Conservation (phyloP, 106 monocot species). For the Phalaenopsis equestris region DNA sequence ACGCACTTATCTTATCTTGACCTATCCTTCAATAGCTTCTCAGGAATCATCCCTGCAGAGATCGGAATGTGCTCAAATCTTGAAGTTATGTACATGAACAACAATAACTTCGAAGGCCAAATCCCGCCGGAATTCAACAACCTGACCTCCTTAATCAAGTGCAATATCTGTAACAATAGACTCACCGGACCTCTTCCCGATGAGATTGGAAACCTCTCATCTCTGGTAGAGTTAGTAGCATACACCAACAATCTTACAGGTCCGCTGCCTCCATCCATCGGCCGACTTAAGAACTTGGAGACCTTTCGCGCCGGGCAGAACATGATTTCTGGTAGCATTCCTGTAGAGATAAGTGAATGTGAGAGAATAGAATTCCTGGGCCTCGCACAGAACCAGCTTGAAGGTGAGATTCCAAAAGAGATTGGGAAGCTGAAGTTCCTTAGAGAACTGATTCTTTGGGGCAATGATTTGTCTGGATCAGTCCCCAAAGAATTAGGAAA, state of each 20-base stretch:
- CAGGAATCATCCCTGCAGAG: conserved; percentile 62
- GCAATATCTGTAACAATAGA: conserved; percentile 73
- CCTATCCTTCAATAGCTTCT: conserved; percentile 66
- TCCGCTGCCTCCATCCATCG: conserved; percentile 53
- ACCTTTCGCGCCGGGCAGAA: conserved; percentile 71
- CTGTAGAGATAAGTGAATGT: conserved; percentile 66
- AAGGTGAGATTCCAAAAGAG: conserved; percentile 57
- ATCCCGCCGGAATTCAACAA: conserved; percentile 66
- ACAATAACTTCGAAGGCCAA: conserved; percentile 63
- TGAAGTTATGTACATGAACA: conserved; percentile 40
- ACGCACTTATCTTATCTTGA: conserved; percentile 48
- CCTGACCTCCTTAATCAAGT: conserved; percentile 28
- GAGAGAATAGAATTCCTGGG: conserved; percentile 46
- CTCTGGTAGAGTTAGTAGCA: conserved; percentile 50
- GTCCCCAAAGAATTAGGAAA: conserved; percentile 74
- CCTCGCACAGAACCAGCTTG: conserved; percentile 79
- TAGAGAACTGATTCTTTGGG: conserved; percentile 58
- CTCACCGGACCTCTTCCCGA: conserved; percentile 63
- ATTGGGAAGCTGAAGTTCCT: conserved; percentile 45
- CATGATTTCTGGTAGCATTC: conserved; percentile 59
- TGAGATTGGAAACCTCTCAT: conserved; percentile 59
- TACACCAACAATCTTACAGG: conserved; percentile 79
- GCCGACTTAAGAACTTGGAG: conserved; percentile 61
- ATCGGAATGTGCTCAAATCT: conserved; percentile 61
- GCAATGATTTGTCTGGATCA: conserved; percentile 52